phyloP scores from a whole-genome alignment of 306 rosid species.

The Vigna unguiculata region DNA sequence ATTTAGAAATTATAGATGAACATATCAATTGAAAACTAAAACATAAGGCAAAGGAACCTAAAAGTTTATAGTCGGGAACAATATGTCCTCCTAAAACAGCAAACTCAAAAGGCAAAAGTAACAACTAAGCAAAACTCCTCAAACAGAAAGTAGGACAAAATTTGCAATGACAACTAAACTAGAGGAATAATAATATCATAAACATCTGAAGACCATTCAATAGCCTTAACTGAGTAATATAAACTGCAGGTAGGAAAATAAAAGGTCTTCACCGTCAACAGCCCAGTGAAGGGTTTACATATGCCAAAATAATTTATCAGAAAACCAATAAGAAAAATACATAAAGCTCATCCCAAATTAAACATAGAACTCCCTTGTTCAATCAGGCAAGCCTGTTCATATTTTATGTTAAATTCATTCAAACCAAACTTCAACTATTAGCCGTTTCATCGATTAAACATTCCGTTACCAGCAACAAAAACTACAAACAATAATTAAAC shows the following conservation, averaged over 20 bases:
- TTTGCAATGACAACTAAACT: background rate
- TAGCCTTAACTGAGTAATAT: no score
- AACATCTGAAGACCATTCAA: background rate
- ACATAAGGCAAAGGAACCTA: background rate
- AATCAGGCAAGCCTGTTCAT: background rate
- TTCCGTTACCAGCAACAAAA: background rate
- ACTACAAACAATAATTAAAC: conserved; percentile 24
- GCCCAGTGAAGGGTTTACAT: conserved; percentile 7
- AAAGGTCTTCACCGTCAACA: conserved; percentile 3
- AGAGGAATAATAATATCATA: background rate
- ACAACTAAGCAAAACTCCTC: background rate
- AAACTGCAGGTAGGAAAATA: background rate
- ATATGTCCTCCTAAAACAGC: background rate
- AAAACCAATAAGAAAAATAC: background rate
- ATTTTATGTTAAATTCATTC: conserved; percentile 10
- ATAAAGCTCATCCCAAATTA: background rate
- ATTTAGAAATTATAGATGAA: background rate
- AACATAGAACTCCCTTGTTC: conserved; percentile 20
- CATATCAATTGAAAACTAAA: background rate
- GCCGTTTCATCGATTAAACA: background rate
- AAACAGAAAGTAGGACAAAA: conserved; percentile 19
- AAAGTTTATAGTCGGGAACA: background rate
- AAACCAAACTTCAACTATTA: background rate
- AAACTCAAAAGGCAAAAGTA: background rate
- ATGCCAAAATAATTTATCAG: conserved; percentile 11